phyloP scores from a whole-genome alignment of 352 stramenopile species.

The Hyphochytrium catenoides region DNA sequence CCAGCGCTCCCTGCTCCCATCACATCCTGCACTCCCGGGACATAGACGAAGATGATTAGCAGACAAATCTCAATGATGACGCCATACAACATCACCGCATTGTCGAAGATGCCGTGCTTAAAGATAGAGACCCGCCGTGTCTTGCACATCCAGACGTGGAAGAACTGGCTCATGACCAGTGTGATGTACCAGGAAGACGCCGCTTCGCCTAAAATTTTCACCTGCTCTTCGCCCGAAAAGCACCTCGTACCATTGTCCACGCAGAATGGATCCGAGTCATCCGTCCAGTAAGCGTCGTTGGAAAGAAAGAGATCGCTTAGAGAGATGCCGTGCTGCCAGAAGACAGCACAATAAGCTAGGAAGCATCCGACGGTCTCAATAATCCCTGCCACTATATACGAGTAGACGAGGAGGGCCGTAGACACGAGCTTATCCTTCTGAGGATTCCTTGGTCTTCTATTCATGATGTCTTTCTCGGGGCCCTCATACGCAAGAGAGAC shows the following conservation, averaged over 20 bases:
- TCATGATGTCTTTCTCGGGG: slow-evolving; percentile 46
- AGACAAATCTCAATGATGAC: slow-evolving; percentile 16
- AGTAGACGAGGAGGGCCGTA: slow-evolving; percentile 37
- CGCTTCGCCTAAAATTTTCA: slow-evolving; percentile 34
- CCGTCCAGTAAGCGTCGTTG: slow-evolving; percentile 13
- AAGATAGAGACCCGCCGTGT: slow-evolving; percentile 53
- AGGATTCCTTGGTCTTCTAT: slow-evolving; percentile 29
- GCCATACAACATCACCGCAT: slow-evolving; percentile 50
- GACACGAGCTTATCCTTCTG: slow-evolving; percentile 49
- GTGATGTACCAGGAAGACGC: slow-evolving; percentile 52
- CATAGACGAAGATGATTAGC: slow-evolving; percentile 20
- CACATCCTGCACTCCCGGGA: slow-evolving; percentile 17
- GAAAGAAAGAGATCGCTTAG: slow-evolving; percentile 19
- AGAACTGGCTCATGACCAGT: slow-evolving; percentile 52
- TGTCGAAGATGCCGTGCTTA: slow-evolving; percentile 61
- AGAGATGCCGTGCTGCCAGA: slow-evolving; percentile 16
- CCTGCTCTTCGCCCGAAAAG: slow-evolving; percentile 34
- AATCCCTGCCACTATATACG: slow-evolving; percentile 54
- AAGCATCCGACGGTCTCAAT: slow-evolving; percentile 33
- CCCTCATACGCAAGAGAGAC: slow-evolving; percentile 68
- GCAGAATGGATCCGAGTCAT: slow-evolving; percentile 10
- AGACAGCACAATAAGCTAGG: slow-evolving; percentile 17
- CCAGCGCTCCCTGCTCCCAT: slow-evolving; percentile 14
- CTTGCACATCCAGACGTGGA: slow-evolving; percentile 58
- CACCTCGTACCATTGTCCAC: slow-evolving; percentile 7